Base-by-base conservation (phyloP, 345 rosid species). In the Tarenaya hassleriana region DNA sequence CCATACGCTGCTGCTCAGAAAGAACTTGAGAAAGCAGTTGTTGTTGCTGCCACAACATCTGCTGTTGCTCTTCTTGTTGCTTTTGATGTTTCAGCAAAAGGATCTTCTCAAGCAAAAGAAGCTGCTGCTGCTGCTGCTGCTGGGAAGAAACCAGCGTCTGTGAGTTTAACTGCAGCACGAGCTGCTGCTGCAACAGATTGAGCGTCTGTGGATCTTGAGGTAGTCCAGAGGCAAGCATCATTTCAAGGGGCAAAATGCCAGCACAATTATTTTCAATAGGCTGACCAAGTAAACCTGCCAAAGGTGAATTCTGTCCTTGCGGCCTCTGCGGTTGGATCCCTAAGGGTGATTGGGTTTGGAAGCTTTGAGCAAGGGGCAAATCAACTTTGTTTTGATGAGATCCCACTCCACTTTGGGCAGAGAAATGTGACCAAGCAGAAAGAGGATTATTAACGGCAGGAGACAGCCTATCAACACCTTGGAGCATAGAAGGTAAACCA, bases 21-120 rank as follows among this genome's bases (percentile, higher is more conserved):
- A 83, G 62, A 72, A 69, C 86, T 76, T 81, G 94, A 40, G 95
- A 83, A 60, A 79, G 84, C 56, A 88, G 66, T 65, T 82, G 96
- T 42, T 67, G 67, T 51, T 79, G 87, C 64, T 86, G 91, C 46
- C 78, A 67, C 67, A 90, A 62, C 60, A 86, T 62, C 73, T 82
- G 89, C 62, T 83, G 90, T 61, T 90, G 91, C 73, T 83, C 83
- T 71, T 88, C 84, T 56, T 79, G 95, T 55, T 81, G 73, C 69
- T 78, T 91, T 59, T 84, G 91, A 62, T 88, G 89, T 70, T 81
- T 76, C 57, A 86, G 76, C 65, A 82, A 62, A 45, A 87, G 58
- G 54, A 82, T 64, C 55, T 82, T 81, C 64, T 91, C 94, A 52
- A 90, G 55, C 40, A 81, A 41, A 12, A 75, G 72, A 46, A 84